A percentile compares a stretch with the other conserved stretches of the same genome.
These are phyloP conservation scores for Arabis hirsuta DNA, from an alignment of 345 rosid genomes.

Conservation along the genomic window DNA sequence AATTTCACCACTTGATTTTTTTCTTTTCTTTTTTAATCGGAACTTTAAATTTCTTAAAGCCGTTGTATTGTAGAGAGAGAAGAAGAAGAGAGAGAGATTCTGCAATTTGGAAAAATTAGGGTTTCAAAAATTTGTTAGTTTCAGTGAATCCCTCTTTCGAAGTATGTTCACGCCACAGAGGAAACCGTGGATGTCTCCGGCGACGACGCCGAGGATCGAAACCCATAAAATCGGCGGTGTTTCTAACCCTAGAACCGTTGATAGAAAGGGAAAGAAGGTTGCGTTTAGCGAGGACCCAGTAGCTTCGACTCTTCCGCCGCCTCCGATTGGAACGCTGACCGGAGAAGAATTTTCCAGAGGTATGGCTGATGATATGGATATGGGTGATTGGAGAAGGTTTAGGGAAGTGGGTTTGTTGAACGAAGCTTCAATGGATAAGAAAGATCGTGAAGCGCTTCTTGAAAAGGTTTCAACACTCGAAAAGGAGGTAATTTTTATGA, in stretches of 20 bases:
- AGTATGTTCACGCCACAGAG: constrained; percentile 78
- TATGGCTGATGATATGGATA: constrained; percentile 41
- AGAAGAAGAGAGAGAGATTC: not conserved
- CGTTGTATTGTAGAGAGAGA: constrained; percentile 27
- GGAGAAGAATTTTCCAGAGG: constrained; percentile 32
- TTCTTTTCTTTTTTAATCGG: constrained; percentile 5
- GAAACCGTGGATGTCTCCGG: constrained; percentile 47
- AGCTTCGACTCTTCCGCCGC: constrained; percentile 52
- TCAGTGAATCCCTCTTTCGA: not conserved
- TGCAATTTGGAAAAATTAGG: constrained; percentile 31
- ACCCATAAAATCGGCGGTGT: constrained; percentile 33
- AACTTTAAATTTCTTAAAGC: constrained; percentile 28
- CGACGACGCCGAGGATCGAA: constrained; percentile 52
- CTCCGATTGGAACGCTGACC: constrained; percentile 59
- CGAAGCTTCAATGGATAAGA: constrained; percentile 73
- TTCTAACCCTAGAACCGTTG: constrained; percentile 39
- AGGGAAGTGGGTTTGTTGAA: constrained; percentile 82
- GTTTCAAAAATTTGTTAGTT: constrained; percentile 1
- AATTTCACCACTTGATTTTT: constrained; percentile 10
- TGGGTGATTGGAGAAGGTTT: constrained; percentile 84
- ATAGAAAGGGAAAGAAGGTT: constrained; percentile 73
- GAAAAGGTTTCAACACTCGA: constrained; percentile 68
- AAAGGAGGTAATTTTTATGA: constrained; percentile 53
- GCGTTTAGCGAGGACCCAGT: constrained; percentile 50
- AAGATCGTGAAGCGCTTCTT: constrained; percentile 72